These are phyloP conservation scores for Thalassiosira exigua DNA, from an alignment of 352 stramenopile genomes.

Conservation along the genomic window DNA sequence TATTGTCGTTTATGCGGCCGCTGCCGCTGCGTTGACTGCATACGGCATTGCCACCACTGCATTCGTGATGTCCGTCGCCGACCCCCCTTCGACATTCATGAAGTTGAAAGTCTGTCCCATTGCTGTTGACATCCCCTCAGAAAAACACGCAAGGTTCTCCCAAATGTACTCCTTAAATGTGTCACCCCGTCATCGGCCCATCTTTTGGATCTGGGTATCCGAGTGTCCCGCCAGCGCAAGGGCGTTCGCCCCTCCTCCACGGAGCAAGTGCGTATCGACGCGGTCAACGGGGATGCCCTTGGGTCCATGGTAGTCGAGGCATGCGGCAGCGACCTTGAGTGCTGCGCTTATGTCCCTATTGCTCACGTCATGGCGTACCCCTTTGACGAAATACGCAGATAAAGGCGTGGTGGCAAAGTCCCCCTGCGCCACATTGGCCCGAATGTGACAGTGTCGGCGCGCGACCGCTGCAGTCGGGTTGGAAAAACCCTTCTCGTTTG, in stretches of 20 bases:
- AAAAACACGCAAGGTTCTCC: conserved; percentile 19
- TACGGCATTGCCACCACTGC: background rate
- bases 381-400: background rate
- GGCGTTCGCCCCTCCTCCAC: conserved; percentile 9
- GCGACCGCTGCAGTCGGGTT: background rate
- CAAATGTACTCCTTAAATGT: conserved; percentile 43
- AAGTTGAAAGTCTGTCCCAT: conserved; percentile 28
- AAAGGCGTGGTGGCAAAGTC: background rate
- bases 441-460: background rate
- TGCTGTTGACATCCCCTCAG: conserved; percentile 24
- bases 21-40: background rate
- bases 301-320: conserved; percentile 13
- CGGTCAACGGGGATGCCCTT: conserved; percentile 26
- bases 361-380: background rate
- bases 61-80: background rate
- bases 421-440: background rate
- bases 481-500: background rate
- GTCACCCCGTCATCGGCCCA: conserved; percentile 13
- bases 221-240: background rate
- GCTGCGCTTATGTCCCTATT: background rate
- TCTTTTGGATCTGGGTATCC: conserved; percentile 34
- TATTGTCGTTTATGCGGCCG: background rate
- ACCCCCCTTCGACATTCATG: conserved; percentile 23
- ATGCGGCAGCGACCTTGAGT: background rate
- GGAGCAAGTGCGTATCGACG: conserved; percentile 29